phyloP scores from a whole-genome alignment of 305 asterid species.

The Stenogyne calaminthoides region DNA sequence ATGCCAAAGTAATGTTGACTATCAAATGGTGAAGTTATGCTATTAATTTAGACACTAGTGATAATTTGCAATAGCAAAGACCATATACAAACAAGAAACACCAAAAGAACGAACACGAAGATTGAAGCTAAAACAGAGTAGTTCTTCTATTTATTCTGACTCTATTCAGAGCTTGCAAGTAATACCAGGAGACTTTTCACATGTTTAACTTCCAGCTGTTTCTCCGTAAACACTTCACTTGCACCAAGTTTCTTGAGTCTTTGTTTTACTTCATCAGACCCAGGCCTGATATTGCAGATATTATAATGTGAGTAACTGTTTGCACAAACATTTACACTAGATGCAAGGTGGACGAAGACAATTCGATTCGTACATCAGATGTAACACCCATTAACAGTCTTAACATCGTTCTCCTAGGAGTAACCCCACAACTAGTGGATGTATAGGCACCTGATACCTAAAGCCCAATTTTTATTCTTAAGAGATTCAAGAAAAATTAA shows the following conservation, averaged over 20 bases:
- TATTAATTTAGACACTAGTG: conserved; percentile 11
- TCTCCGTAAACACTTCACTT: conserved; percentile 79
- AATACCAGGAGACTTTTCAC: conserved; percentile 79
- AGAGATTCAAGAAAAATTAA: conserved; percentile 3
- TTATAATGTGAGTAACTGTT: conserved; percentile 31
- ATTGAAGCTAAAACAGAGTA: neutral
- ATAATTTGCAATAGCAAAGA: conserved; percentile 22
- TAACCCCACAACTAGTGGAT: conserved; percentile 10
- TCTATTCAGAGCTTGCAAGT: conserved; percentile 24
- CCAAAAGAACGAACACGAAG: neutral
- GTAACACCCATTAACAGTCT: conserved; percentile 11
- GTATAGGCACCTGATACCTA: conserved; percentile 3
- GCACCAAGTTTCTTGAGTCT: conserved; percentile 88
- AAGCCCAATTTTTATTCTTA: neutral
- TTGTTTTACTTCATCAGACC: conserved; percentile 80
- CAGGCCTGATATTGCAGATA: conserved; percentile 53
- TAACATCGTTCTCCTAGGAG: neutral
- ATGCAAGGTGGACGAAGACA: conserved; percentile 14
- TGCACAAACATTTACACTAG: neutral
- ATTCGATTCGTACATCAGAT: neutral
- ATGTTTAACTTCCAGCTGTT: conserved; percentile 77
- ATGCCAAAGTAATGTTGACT: neutral
- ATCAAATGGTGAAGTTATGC: conserved; percentile 5
- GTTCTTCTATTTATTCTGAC: neutral
- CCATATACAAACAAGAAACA: neutral